phyloP scores from a whole-genome alignment of 495 filamentous ascomycete species.

The Evernia prunastri region DNA sequence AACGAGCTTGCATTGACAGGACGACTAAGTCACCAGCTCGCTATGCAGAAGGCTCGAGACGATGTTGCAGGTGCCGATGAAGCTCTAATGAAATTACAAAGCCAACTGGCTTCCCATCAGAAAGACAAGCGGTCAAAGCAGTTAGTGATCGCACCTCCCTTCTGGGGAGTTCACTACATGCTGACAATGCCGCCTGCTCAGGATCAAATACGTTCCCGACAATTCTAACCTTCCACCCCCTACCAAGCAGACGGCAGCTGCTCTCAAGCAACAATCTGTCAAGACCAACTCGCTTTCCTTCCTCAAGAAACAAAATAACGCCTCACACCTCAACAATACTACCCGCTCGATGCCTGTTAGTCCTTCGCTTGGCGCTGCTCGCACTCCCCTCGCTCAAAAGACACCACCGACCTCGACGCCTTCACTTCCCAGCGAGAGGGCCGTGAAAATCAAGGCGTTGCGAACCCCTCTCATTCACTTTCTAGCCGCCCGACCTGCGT shows the following conservation, averaged over 20 bases:
- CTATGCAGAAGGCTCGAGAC: conserved; percentile 50
- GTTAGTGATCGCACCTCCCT: conserved; percentile 23
- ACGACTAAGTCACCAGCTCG: conserved; percentile 50
- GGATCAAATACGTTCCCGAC: conserved; percentile 29
- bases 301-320: conserved; percentile 39
- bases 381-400: conserved; percentile 36
- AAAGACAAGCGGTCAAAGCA: conserved; percentile 50
- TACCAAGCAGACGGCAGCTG: conserved; percentile 26
- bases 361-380: conserved; percentile 48
- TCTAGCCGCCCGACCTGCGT: conserved; percentile 56
- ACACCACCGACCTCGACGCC: conserved; percentile 45
- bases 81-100: conserved; percentile 52
- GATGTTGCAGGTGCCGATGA: conserved; percentile 47
- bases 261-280: conserved; percentile 26
- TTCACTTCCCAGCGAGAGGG: conserved; percentile 46
- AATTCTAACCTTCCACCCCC: conserved; percentile 29
- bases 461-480: conserved; percentile 63
- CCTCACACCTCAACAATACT: conserved; percentile 31
- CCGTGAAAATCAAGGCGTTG: conserved; percentile 47
- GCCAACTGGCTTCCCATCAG: conserved; percentile 42
- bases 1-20: conserved; percentile 48
- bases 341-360: conserved; percentile 58
- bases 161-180: conserved; percentile 17
- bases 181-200: conserved; percentile 31
- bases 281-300: conserved; percentile 34